Base-by-base conservation (phyloP, 1,284 basidiomycete genomes). In the Boletellus deceptivus region DNA sequence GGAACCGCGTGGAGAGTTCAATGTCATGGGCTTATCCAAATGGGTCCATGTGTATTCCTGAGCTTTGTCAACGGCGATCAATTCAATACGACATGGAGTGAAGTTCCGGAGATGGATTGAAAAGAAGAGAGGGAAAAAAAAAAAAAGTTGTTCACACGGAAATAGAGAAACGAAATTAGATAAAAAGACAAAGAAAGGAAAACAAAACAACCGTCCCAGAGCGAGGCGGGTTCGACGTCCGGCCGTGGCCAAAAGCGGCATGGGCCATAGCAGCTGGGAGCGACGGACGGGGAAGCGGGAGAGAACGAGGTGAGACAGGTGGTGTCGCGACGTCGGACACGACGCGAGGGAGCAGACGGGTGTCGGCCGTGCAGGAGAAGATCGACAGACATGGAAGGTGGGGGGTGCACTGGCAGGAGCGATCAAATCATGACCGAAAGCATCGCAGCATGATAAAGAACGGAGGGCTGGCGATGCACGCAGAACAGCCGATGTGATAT, bases 31-130 rank as follows among this genome's bases (percentile, higher is more conserved):
- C 56, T 56, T 64, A 41, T 54, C 68, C 65, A 63, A 69, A 68
- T 63, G 43, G 42, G 55, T 56, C 40, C 55, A 58, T 68, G 59
- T 67, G 55, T 68, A 55, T 64, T 66, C 57, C 59, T 59, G 54
- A 55, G 56, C 59, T 45, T 55, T 60, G 59, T 62, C 54, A 56
- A 68, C 65, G 65, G 65, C 62, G 65, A 67, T 67, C 69, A 70
- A 69, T 52, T 53, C 54, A 62, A 61, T 66, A 66, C 66, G 65
- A 67, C 63, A 63, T 67, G 45, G 40, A 47, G 47, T 47, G 53
- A 56, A 59, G 62, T 63, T 66, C 65, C 64, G 53, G 49, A 63
- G 55, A 66, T 58, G 42, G 50, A 52, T 49, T 34, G 13, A 33
- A 34, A 17, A 49, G 24, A 25, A 25, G 24, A 25, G 24, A 4